Evolutionary conservation across 768 basidiomycete genomes (phyloP), one percentile per base, ranked within the genome.

Genomic region (Kwoniella botswanensis): DNA sequence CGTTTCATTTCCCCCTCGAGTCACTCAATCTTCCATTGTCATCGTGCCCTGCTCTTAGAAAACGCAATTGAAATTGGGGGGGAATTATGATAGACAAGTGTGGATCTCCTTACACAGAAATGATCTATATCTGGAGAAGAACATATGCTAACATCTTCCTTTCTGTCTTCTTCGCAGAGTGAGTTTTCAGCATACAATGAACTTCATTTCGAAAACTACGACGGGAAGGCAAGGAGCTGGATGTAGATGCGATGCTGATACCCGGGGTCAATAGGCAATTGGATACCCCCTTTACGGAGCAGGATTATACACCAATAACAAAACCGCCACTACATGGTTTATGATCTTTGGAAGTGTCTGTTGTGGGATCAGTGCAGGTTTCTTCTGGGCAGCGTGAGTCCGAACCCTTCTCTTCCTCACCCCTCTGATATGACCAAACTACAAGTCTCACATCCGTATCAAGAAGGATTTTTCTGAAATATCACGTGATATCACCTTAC

Each of bases 301-400:
- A 13, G 81, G 80, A 0, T 74, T 83, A 5, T 82, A 78, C 60
- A 58, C 64, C 52, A 80, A 80, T 62, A 76, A 78, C 44, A 56
- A 71, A 4, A 56, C 41, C 3, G 76, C 80, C 2, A 78, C 68
- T 2, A 65, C 64, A 0, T 82, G 82, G 79, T 73, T 82, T 57
- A 71, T 83, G 29, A 71, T 81, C 50, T 74, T 81, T 26, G 81
- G 79, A 11, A 62, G 65, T 29, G 70, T 71, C 2, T 54, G 46
- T 6, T 82, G 80, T 65, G 82, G 82, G 17, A 71, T 79, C 57
- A 70, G 65, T 1, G 79, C 79, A 2, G 80, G 79, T 22, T 70
- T 77, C 71, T 78, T 77, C 68, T 76, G 78, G 78, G 35, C 71
- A 1, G 70, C 69, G 74, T 75, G 41, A 72, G 74, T 75, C 35